Conservation (phyloP, 169 alveolate genomes). For the Plasmodium coatneyi region DNA sequence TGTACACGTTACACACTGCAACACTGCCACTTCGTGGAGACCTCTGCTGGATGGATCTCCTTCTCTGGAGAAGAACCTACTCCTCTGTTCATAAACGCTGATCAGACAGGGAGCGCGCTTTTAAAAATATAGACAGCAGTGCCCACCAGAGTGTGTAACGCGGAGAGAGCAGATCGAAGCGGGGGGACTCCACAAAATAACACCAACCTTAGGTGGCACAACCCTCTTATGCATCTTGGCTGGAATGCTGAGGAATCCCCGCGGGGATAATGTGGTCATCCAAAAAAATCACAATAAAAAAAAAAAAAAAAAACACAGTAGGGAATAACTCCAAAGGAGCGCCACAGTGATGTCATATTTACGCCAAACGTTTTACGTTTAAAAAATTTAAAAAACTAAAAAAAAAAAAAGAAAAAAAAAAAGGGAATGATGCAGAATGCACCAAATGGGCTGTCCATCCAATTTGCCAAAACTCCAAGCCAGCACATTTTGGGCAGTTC, state of each 20-base stretch:
- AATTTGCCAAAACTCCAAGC: background rate
- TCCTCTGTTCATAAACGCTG: background rate
- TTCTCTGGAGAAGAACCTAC: background rate
- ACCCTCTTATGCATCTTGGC: background rate
- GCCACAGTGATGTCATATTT: background rate
- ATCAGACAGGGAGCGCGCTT: background rate
- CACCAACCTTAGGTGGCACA: background rate
- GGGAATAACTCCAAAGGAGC: background rate
- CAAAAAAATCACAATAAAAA: background rate
- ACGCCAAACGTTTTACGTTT: background rate
- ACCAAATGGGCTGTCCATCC: background rate
- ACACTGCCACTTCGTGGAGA: background rate
- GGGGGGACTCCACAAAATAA: background rate
- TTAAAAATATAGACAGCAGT: background rate
- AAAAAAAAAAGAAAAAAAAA: constrained; percentile 1
- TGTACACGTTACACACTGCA: background rate
- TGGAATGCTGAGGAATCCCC: background rate
- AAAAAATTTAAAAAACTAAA: background rate
- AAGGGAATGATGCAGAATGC: background rate
- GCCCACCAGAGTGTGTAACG: background rate
- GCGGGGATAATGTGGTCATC: background rate
- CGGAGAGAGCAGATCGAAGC: background rate
- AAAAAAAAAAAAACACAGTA: background rate
- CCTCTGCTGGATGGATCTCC: background rate
- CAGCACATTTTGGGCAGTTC: background rate